phyloP scores from a whole-genome alignment of 345 rosid genomes.

The Citrus reticulata region DNA sequence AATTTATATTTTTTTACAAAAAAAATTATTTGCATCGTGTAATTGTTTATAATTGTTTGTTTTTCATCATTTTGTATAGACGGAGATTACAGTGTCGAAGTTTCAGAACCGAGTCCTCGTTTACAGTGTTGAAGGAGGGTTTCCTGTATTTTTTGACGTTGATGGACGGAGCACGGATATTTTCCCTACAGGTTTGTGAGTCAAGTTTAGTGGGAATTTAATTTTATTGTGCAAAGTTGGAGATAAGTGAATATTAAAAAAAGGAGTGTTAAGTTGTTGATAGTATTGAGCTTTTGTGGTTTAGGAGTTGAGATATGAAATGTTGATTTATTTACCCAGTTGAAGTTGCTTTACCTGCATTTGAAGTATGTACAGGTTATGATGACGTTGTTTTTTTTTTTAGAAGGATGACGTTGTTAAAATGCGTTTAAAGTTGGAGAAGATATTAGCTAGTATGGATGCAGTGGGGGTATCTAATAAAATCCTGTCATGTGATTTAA shows the following conservation, averaged over 20 bases:
- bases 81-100: slow-evolving; percentile 77
- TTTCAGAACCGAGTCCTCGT: slow-evolving; percentile 79
- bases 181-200: slow-evolving; percentile 71
- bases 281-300: background rate
- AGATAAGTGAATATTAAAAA: background rate
- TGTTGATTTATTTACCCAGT: background rate
- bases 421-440: too few species aligned
- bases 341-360: background rate
- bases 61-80: slow-evolving; percentile 33
- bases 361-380: background rate
- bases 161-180: slow-evolving; percentile 91
- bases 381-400: too few species aligned
- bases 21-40: background rate
- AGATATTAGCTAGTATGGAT: too few species aligned
- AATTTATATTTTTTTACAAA: background rate
- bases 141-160: slow-evolving; percentile 79
- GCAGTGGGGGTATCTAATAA: too few species aligned
- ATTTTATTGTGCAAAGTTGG: background rate
- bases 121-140: slow-evolving; percentile 72
- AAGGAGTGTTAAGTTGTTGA: background rate
- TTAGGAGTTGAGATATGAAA: background rate
- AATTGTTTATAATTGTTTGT: background rate
- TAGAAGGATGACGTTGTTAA: too few species aligned
- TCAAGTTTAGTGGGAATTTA: background rate
- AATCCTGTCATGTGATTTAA: too few species aligned